Base-by-base conservation (phyloP, 306 rosid genomes). In the Vigna radiata region DNA sequence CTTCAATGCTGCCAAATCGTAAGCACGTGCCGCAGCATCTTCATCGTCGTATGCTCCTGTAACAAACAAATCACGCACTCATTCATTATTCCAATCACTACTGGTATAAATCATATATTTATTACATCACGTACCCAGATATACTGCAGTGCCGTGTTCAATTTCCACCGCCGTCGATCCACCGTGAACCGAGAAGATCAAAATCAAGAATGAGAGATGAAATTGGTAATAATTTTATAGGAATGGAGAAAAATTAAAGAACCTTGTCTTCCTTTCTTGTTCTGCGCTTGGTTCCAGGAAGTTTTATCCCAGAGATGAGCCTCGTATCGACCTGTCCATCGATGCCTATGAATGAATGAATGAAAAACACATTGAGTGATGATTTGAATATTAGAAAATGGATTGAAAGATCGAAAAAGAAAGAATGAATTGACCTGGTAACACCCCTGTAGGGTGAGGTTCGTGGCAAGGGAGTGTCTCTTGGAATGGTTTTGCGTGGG, bases 251-350 rank as follows among this genome's bases (percentile, higher is more conserved):
- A 29, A 4, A 29, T 29, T 29, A 4, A 29, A 29, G 36, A 23
- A 88, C 97, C 96, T 88, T 92, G 97, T 88, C 96, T 81, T 87
- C 97, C 97, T 84, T 92, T 92, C 85, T 88, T 92, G 81, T 44
- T 90, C 83, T 90, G 91, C 2, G 93, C 87, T 62, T 87, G 87
- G 41, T 90, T 92, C 96, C 95, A 90, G 81, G 88, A 87, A 81
- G 85, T 88, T 76, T 88, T 92, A 78, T 92, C 96, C 96, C 97
- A 92, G 84, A 92, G 77, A 83, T 92, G 97, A 80, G 97, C 97
- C 73, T 92, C 97, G 33, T 85, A 92, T 10, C 97, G 86, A 18
- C 97, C 95, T 3, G 97, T 92, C 97, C 95, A 92, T 43, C 97
- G 90, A 78, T 90, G 97, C 80, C 97, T 91, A 49, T 0, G 9